Conservation (phyloP, 1,284 basidiomycete species). For the Moesziomyces parantarcticus region DNA sequence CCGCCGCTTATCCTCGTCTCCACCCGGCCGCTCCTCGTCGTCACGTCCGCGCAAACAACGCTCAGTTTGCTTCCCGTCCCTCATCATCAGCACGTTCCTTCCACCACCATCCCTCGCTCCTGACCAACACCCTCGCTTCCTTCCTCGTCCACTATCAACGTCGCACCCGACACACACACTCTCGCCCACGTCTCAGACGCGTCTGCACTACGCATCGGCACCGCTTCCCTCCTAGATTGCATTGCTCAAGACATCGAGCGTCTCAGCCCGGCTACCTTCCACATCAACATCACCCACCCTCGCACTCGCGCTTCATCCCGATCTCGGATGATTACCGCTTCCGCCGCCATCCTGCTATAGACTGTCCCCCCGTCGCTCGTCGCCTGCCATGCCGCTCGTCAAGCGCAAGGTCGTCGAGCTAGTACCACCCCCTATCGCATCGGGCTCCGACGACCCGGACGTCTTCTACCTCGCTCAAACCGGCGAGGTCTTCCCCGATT, state of each 20-base stretch:
- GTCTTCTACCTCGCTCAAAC: constrained; percentile 64
- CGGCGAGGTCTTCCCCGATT: constrained; percentile 66
- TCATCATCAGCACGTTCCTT: neutral
- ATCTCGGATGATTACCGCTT: neutral
- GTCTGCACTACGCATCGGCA: neutral
- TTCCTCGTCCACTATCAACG: neutral
- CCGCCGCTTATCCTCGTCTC: neutral
- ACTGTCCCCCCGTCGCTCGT: constrained; percentile 1
- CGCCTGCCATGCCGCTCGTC: constrained; percentile 58
- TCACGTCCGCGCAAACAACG: neutral
- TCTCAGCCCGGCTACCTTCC: neutral
- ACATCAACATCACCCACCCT: neutral
- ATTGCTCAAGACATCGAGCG: neutral
- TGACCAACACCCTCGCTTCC: too few relatives aligned
- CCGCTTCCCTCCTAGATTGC: too few relatives aligned
- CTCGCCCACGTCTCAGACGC: neutral
- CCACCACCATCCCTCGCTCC: neutral
- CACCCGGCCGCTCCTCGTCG: neutral
- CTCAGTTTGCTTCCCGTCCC: too few relatives aligned
- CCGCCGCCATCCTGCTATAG: neutral
- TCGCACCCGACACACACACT: neutral
- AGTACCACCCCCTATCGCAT: constrained; percentile 48
- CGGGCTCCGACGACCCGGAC: constrained; percentile 55
- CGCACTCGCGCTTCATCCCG: neutral
- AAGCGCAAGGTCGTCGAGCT: constrained; percentile 63